Conservation (phyloP, 2,329 filamentous ascomycete genomes). For the Fusarium falciforme region DNA sequence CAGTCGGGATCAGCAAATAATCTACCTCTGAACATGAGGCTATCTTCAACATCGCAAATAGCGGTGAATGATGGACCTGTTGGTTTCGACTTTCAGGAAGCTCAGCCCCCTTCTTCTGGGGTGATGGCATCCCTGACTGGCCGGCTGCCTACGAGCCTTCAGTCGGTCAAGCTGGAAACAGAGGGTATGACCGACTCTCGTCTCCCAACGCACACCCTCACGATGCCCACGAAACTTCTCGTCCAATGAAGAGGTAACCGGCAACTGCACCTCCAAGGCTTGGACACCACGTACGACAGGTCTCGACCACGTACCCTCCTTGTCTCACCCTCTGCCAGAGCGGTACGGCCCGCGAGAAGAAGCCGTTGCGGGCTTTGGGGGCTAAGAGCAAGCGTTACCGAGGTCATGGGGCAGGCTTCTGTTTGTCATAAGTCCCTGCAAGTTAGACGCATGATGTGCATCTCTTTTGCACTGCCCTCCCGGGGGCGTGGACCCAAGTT, state of each 20-base stretch:
- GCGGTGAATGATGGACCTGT: not conserved
- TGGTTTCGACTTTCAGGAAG: not conserved
- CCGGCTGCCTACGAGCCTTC: not conserved
- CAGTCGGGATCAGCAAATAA: not conserved
- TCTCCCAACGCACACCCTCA: constrained; percentile 1
- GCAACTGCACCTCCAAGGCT: not conserved
- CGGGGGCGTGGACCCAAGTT: not conserved
- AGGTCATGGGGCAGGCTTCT: not conserved
- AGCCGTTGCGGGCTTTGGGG: not conserved
- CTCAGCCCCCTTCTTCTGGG: not conserved
- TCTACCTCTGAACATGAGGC: not conserved
- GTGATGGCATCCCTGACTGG: not conserved
- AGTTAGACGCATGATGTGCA: not conserved
- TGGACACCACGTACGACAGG: not conserved
- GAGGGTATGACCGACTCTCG: not conserved
- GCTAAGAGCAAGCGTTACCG: not conserved
- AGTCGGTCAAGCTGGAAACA: not conserved
- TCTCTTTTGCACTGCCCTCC: not conserved
- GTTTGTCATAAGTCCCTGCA: not conserved
- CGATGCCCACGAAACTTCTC: not conserved
- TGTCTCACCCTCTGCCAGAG: not conserved
- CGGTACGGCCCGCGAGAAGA: not conserved
- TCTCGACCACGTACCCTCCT: not conserved
- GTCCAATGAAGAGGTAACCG: not conserved
- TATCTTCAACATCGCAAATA: not conserved